These are phyloP conservation scores for Hibiscus tridactylites DNA, from an alignment of 345 rosid genomes.

Conservation along the genomic window DNA sequence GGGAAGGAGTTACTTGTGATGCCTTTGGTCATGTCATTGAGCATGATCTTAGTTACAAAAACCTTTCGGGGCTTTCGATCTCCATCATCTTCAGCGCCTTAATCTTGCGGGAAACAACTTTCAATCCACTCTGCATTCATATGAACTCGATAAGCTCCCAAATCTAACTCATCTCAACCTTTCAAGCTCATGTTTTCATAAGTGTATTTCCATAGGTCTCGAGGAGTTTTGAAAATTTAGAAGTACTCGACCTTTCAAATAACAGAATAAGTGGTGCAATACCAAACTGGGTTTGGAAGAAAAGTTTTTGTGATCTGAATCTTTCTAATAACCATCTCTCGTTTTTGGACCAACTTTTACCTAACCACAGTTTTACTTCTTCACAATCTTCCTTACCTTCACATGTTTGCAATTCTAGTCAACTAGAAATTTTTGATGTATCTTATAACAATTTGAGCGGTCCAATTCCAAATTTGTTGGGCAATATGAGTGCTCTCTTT, in stretches of 20 bases:
- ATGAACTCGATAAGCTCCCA: not conserved
- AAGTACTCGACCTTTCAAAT: too few relatives aligned
- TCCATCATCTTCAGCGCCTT: not conserved
- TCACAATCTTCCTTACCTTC: too few relatives aligned
- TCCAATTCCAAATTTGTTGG: not conserved
- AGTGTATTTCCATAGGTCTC: not conserved
- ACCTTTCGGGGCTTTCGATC: not conserved
- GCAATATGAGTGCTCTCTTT: not conserved
- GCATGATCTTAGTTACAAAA: not conserved
- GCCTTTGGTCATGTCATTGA: not conserved
- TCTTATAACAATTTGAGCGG: not conserved
- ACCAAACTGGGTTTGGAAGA: too few relatives aligned
- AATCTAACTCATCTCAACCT: conserved; percentile 5
- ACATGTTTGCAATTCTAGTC: too few relatives aligned
- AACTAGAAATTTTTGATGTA: not conserved
- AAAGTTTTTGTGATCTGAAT: not conserved
- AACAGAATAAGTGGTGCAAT: too few relatives aligned
- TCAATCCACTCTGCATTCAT: not conserved
- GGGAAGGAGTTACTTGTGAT: not conserved
- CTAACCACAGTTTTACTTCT: not conserved
- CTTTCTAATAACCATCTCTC: not conserved
- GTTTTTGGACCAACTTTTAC: not conserved
- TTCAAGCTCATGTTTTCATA: not conserved
- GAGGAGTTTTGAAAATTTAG: too few relatives aligned
- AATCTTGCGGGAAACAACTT: conserved; percentile 4